phyloP scores from a whole-genome alignment of 140 eudicot species.

The Ambrosia hybrid region DNA sequence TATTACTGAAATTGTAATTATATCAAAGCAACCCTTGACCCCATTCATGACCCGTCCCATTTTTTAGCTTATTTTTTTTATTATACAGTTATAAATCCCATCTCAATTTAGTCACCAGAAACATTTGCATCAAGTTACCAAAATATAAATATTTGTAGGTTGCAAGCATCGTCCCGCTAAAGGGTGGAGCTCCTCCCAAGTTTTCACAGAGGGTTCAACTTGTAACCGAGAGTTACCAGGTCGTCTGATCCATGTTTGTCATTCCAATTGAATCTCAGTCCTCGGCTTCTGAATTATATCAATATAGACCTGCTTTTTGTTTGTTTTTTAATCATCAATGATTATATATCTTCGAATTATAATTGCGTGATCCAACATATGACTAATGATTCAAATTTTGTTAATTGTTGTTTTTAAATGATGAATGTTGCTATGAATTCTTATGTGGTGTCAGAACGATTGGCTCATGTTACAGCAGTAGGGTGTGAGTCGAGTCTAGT shows the following conservation, averaged over 20 bases:
- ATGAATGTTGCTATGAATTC: not conserved
- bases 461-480: not conserved
- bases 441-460: not conserved
- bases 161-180: conserved; percentile 69
- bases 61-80: no score
- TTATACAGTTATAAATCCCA: not conserved
- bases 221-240: conserved; percentile 79
- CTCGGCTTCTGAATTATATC: conserved; percentile 3
- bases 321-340: not conserved
- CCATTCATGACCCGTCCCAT: no score
- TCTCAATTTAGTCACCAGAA: not conserved
- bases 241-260: conserved; percentile 49
- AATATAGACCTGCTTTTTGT: conserved; percentile 8
- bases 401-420: not conserved
- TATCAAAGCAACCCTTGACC: not conserved
- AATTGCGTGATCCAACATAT: not conserved
- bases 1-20: not conserved
- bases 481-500: not conserved
- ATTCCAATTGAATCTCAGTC: conserved; percentile 15
- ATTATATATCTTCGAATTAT: conserved; percentile 1
- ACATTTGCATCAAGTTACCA: not conserved
- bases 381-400: conserved; percentile 10
- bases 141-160: conserved; percentile 45
- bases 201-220: conserved; percentile 71
- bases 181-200: conserved; percentile 79